Conservation (phyloP, 176 grass and related monocot genomes). For the Urochloa ruziziensis region DNA sequence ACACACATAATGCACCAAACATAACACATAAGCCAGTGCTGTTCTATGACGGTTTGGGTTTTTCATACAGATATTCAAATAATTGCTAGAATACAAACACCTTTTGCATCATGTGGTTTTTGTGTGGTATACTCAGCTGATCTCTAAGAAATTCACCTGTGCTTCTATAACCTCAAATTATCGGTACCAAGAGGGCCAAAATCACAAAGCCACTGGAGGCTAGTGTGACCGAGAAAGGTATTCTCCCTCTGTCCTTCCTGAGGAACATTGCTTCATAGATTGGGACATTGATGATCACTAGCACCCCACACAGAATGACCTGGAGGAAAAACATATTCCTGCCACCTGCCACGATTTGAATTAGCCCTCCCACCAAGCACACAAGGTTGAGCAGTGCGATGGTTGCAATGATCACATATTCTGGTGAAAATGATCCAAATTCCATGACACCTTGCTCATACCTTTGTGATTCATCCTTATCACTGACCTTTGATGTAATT, state of each 20-base stretch:
- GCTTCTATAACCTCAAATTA: conserved; percentile 29
- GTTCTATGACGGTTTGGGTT: background rate
- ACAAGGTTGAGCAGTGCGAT: conserved; percentile 57
- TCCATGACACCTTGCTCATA: conserved; percentile 75
- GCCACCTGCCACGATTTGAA: background rate
- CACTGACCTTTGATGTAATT: conserved; percentile 54
- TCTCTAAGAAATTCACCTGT: background rate
- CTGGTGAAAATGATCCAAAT: conserved; percentile 45
- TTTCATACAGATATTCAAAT: background rate
- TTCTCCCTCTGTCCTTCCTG: conserved; percentile 62
- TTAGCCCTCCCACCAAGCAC: conserved; percentile 42
- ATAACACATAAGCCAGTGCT: background rate
- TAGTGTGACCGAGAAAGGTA: conserved; percentile 48
- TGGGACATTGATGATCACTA: conserved; percentile 54
- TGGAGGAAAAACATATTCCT: conserved; percentile 43
- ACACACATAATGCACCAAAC: too few relatives aligned
- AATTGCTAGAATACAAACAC: background rate
- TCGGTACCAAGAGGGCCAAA: conserved; percentile 28
- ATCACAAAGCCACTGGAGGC: conserved; percentile 40
- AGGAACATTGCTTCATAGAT: conserved; percentile 77
- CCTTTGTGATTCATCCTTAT: conserved; percentile 47
- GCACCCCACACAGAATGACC: conserved; percentile 44
- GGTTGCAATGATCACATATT: conserved; percentile 53
- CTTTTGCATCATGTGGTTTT: conserved; percentile 6
- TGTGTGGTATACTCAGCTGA: background rate